Evolutionary conservation across 257 asterid species (phyloP), one percentile per base, ranked within the genome.

Genomic region (Nicotiana benthamiana): DNA sequence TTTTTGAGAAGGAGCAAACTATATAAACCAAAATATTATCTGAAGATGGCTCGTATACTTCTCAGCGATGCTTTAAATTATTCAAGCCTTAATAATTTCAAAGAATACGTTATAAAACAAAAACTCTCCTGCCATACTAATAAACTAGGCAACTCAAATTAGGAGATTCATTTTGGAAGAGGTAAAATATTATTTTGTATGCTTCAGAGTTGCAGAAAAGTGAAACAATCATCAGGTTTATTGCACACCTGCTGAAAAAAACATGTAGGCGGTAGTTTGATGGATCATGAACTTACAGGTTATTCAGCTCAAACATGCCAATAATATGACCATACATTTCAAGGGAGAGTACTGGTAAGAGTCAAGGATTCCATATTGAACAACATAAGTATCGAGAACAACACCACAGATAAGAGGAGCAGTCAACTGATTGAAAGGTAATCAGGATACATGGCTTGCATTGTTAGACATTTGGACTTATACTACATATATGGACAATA

Each of bases 241-340:
- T 20, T 8, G 66, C 32, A 48, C 1, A 51, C 79, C 48, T 26
- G 16, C 43, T 74, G 79, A 15, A 24, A 74, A 74, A 48, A 74
- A 48, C 7, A 74, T 11, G 13, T 4, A 48, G 43, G 56, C 4
- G 56, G 59, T 26, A 74, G 59, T 74, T 48, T 26, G 56, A 74
- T 74, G 40, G 4, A 24, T 74, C 79, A 74, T 63, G 16, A 80
- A 89, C 97, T 92, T 89, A 95, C 99, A 95, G 97, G 88, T 95
- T 95, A 87, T 95, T 95, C 85, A 91, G 90, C 92, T 95, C 98
- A 87, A 95, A 95, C 99, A 95, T 92, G 86, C 98, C 98, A 83
- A 95, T 93, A 28, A 93, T 92, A 81, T 95, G 90, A 40, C 97
- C 99, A 84, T 93, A 95, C 77, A 95, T 83, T 83, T 95, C 97